Evolutionary conservation across 768 basidiomycete species (phyloP).

Genomic region (Cantharellus cinnabarinus): DNA sequence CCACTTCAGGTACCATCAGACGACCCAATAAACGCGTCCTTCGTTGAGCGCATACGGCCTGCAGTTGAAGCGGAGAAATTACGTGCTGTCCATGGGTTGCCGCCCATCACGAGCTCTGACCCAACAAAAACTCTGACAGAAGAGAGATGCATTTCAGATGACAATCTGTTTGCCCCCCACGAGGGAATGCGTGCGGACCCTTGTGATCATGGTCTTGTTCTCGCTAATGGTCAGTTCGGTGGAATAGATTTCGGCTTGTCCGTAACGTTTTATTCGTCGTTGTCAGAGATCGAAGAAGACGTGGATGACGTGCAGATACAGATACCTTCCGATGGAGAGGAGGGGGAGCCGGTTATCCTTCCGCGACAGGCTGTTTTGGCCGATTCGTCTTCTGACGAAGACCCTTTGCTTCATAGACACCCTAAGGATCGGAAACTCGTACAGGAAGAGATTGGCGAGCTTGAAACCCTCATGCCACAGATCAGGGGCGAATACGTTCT

Average conservation of each 20-base stretch:
- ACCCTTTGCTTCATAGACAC: constrained; percentile 34
- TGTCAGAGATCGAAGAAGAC: constrained; percentile 17
- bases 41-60: constrained; percentile 1
- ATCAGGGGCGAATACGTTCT: constrained; percentile 51
- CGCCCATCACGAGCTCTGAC: background rate
- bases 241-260: background rate
- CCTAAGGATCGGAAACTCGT: constrained; percentile 57
- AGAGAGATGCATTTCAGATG: constrained; percentile 7
- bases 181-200: background rate
- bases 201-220: too few species aligned
- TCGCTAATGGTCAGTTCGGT: too few species aligned
- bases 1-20: constrained; percentile 49
- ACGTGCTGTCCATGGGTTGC: background rate
- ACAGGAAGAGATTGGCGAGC: constrained; percentile 50
- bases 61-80: constrained; percentile 3
- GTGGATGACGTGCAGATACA: constrained; percentile 10
- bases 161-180: constrained; percentile 10
- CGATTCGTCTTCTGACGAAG: constrained; percentile 30
- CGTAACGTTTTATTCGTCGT: background rate
- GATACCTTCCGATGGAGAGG: background rate
- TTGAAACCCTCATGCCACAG: constrained; percentile 44
- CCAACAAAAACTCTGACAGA: constrained; percentile 16
- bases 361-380: background rate
- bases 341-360: background rate
- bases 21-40: constrained; percentile 3